phyloP scores from a whole-genome alignment of 1,139 yeast genomes.

The Candida glucosophila region DNA sequence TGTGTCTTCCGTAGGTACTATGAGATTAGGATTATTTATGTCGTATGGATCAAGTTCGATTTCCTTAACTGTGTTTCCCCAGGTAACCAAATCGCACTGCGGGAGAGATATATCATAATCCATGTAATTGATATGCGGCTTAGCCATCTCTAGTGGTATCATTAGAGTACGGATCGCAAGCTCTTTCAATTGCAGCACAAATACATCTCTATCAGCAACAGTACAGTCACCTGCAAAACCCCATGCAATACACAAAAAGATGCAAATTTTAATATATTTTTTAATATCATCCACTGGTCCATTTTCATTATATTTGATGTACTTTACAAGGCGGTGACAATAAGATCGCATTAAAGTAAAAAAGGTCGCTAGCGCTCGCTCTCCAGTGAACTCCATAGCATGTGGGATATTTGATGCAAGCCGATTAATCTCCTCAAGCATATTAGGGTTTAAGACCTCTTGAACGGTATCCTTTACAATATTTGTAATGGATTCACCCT shows the following conservation, averaged over 20 bases:
- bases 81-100: slow-evolving; percentile 41
- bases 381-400: slow-evolving; percentile 42
- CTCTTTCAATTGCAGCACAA: no score
- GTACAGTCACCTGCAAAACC: slow-evolving; percentile 59
- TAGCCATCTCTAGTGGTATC: no score
- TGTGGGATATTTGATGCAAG: slow-evolving; percentile 30
- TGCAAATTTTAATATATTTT: slow-evolving; percentile 26
- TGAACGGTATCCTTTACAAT: neutral
- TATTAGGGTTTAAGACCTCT: slow-evolving; percentile 1
- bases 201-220: slow-evolving; percentile 26
- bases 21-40: slow-evolving; percentile 51
- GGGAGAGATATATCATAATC: slow-evolving; percentile 26
- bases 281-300: slow-evolving; percentile 13
- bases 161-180: no score
- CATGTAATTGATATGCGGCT: slow-evolving; percentile 15
- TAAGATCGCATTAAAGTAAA: slow-evolving; percentile 19
- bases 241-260: slow-evolving; percentile 51
- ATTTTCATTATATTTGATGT: slow-evolving; percentile 8
- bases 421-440: slow-evolving; percentile 7
- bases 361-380: slow-evolving; percentile 33
- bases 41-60: slow-evolving; percentile 55
- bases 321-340: slow-evolving; percentile 13
- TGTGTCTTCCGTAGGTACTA: slow-evolving; percentile 79
- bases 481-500: no score
- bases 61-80: slow-evolving; percentile 36